phyloP scores from a whole-genome alignment of 305 asterid genomes.

The Fraxinus paxiana region DNA sequence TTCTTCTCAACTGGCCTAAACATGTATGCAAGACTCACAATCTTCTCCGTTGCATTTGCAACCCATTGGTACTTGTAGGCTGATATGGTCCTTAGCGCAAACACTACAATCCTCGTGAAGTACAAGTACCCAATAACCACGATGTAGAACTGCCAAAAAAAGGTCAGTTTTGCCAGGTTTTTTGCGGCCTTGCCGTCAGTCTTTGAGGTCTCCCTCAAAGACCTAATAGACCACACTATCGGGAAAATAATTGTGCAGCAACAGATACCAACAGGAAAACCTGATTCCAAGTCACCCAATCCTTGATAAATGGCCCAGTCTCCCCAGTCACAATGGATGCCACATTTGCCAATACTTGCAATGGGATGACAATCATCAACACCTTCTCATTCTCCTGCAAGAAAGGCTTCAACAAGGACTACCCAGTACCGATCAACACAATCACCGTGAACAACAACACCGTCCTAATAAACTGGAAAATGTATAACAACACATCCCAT shows the following conservation, averaged over 20 bases:
- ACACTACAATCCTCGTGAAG: constrained; percentile 94
- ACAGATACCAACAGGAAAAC: constrained; percentile 81
- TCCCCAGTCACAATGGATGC: constrained; percentile 88
- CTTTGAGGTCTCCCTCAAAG: constrained; percentile 89
- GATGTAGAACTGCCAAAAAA: constrained; percentile 89
- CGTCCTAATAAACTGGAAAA: constrained; percentile 82
- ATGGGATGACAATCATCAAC: constrained; percentile 93
- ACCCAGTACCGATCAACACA: constrained; percentile 86
- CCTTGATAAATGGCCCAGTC: constrained; percentile 89
- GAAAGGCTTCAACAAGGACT: constrained; percentile 94
- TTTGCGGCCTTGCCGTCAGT: constrained; percentile 96
- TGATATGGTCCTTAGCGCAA: constrained; percentile 80
- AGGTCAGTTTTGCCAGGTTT: constrained; percentile 76
- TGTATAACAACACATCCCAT: constrained; percentile 93
- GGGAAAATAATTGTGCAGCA: constrained; percentile 93
- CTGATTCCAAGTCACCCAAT: constrained; percentile 95
- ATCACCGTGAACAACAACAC: constrained; percentile 84
- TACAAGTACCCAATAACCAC: constrained; percentile 92
- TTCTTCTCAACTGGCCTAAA: constrained; percentile 89
- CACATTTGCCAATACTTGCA: constrained; percentile 83
- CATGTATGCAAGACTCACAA: constrained; percentile 84
- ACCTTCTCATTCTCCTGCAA: constrained; percentile 94
- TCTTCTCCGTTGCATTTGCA: constrained; percentile 87
- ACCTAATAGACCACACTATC: constrained; percentile 90
- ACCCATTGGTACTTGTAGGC: constrained; percentile 94